Conservation (phyloP, 768 basidiomycete genomes). For the Royoungia palumana region DNA sequence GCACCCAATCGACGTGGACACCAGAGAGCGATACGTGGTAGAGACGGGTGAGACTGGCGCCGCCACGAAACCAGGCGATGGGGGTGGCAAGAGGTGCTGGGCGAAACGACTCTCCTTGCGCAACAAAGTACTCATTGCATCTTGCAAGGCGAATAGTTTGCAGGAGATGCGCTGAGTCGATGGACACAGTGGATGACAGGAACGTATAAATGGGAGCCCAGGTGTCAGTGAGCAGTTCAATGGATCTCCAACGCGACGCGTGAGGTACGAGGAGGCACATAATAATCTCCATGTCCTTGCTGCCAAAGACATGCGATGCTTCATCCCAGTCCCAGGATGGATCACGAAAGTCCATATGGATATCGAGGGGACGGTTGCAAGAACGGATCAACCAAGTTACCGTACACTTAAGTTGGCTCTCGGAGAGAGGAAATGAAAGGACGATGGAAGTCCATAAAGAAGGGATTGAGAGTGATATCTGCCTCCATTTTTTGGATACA, state of each 20-base stretch:
- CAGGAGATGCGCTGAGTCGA: slow-evolving; percentile 36
- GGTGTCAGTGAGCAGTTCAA: slow-evolving; percentile 56
- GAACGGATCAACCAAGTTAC: slow-evolving; percentile 45
- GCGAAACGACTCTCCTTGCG: slow-evolving; percentile 41
- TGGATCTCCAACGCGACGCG: slow-evolving; percentile 42
- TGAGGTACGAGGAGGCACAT: slow-evolving; percentile 45
- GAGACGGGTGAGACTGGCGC: slow-evolving; percentile 32
- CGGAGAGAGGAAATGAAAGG: slow-evolving; percentile 43
- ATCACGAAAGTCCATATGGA: slow-evolving; percentile 59
- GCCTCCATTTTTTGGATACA: slow-evolving; percentile 50
- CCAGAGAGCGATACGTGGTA: slow-evolving; percentile 47
- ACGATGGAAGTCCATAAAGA: slow-evolving; percentile 51
- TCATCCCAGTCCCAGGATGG: slow-evolving; percentile 52
- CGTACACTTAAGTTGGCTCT: slow-evolving; percentile 36
- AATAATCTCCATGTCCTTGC: slow-evolving; percentile 43
- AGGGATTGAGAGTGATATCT: slow-evolving; percentile 42
- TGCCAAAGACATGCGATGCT: slow-evolving; percentile 41
- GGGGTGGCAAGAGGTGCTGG: slow-evolving; percentile 40
- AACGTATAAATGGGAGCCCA: slow-evolving; percentile 58
- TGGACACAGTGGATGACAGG: slow-evolving; percentile 37
- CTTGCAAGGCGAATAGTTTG: slow-evolving; percentile 45
- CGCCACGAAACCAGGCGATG: slow-evolving; percentile 41
- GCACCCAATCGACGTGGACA: slow-evolving; percentile 55
- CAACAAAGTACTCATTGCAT: slow-evolving; percentile 57
- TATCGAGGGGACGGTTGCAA: slow-evolving; percentile 41